These are phyloP conservation scores for Parmales sp. DNA, from an alignment of 108 stramenopile genomes.

Conservation along the genomic window DNA sequence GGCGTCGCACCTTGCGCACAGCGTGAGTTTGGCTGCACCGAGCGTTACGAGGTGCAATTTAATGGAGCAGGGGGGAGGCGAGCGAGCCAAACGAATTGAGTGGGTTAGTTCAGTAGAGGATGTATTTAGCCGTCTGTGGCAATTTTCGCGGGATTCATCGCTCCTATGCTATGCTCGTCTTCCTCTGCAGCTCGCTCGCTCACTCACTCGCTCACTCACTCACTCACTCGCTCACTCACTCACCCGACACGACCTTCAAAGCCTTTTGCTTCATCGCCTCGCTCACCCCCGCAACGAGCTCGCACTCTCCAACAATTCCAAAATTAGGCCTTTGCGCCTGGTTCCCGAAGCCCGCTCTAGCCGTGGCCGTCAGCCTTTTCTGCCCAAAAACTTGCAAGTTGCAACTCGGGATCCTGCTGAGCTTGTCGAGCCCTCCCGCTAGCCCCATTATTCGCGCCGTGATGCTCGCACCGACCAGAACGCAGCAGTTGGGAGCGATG, in stretches of 20 bases:
- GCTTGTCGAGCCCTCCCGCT: conserved; percentile 79
- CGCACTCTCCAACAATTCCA: conserved; percentile 71
- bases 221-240: too few relatives aligned
- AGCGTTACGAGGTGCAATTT: too few relatives aligned
- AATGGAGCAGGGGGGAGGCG: too few relatives aligned
- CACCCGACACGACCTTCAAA: conserved; percentile 72
- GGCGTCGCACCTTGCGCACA: conserved; percentile 63
- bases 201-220: too few relatives aligned
- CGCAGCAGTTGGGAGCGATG: conserved; percentile 52
- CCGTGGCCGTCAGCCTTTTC: conserved; percentile 17
- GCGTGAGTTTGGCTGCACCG: conserved; percentile 66
- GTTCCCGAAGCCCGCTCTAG: conserved; percentile 26
- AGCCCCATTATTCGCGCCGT: conserved; percentile 76
- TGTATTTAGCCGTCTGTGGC: too few relatives aligned
- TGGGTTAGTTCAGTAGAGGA: too few relatives aligned
- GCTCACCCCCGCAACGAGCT: conserved; percentile 58
- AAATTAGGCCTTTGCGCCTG: conserved; percentile 30
- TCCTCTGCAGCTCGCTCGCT: too few relatives aligned
- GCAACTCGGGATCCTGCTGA: conserved; percentile 69
- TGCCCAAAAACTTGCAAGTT: conserved; percentile 67
- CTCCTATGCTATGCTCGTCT: too few relatives aligned
- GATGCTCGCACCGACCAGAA: conserved; percentile 67
- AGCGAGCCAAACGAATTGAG: too few relatives aligned
- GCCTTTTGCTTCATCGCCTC: conserved; percentile 65
- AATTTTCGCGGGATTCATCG: too few relatives aligned